These are phyloP conservation scores for Panellus pusillus DNA, from an alignment of 768 basidiomycete species.

Conservation along the genomic window DNA sequence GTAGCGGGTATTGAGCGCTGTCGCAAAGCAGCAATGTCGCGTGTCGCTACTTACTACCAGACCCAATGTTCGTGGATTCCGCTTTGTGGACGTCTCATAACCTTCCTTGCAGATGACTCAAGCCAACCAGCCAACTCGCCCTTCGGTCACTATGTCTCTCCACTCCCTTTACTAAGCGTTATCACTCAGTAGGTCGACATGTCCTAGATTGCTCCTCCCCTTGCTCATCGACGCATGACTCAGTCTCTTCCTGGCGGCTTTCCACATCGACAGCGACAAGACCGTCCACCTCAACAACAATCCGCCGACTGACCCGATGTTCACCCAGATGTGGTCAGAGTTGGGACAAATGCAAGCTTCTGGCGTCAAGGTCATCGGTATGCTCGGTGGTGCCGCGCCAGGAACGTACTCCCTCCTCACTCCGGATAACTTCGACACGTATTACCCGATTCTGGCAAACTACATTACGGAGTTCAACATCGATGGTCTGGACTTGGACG, in stretches of 20 bases:
- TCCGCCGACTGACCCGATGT: constrained; percentile 20
- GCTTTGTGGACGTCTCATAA: too few relatives aligned
- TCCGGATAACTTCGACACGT: constrained; percentile 21
- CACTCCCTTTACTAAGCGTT: constrained; percentile 23
- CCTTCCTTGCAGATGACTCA: constrained; percentile 2
- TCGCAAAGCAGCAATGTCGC: constrained; percentile 13
- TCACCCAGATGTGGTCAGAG: constrained; percentile 26
- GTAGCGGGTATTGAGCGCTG: too few relatives aligned
- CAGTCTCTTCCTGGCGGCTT: constrained; percentile 27
- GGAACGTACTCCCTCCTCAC: constrained; percentile 24
- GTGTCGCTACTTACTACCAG: constrained; percentile 28
- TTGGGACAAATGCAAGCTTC: constrained; percentile 22
- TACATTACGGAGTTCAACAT: constrained; percentile 24
- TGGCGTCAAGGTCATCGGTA: constrained; percentile 27
- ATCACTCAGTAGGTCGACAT: constrained; percentile 21
- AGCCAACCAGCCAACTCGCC: constrained; percentile 11
- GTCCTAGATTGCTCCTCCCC: not conserved
- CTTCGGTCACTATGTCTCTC: constrained; percentile 24
- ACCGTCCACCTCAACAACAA: constrained; percentile 26
- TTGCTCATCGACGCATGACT: not conserved
- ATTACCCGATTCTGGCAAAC: constrained; percentile 21
- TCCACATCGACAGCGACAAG: constrained; percentile 25
- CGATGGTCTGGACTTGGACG: constrained; percentile 30
- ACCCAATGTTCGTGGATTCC: constrained; percentile 16
- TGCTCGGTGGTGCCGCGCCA: constrained; percentile 28